phyloP scores from a whole-genome alignment of 75 land plant species.

The Sequoia sempervirens region DNA sequence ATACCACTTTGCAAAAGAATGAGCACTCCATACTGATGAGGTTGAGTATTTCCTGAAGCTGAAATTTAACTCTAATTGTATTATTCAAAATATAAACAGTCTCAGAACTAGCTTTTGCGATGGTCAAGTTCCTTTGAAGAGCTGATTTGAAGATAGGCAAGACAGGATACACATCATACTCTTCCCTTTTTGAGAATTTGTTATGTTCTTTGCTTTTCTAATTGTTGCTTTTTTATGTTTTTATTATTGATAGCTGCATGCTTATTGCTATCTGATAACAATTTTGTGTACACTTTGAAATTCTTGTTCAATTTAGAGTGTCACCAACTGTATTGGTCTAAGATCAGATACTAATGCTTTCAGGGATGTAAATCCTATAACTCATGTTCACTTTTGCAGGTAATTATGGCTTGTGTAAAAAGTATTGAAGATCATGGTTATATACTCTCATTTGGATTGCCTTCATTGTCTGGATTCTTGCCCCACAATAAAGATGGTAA shows the following conservation, averaged over 20 bases:
- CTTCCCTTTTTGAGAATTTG: not conserved
- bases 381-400: constrained; percentile 2
- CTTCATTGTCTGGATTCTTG: constrained; percentile 81
- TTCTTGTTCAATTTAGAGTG: not conserved
- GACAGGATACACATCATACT: not conserved
- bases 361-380: not conserved
- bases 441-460: constrained; percentile 75
- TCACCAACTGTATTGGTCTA: not conserved
- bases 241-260: not conserved
- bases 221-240: not conserved
- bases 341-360: not conserved
- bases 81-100: not conserved
- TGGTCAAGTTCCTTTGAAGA: not conserved
- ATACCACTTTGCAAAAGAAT: too few species aligned
- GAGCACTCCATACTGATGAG: not conserved
- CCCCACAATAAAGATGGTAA: constrained; percentile 40
- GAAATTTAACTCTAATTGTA: not conserved
- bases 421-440: constrained; percentile 97
- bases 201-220: not conserved
- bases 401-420: constrained; percentile 50
- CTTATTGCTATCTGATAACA: not conserved
- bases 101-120: not conserved
- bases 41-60: not conserved
- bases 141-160: not conserved
- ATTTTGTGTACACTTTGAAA: not conserved